Evolutionary conservation across 2,329 filamentous ascomycete genomes (phyloP), one percentile per base, ranked within the genome.

Genomic region (Penicillium sp.): DNA sequence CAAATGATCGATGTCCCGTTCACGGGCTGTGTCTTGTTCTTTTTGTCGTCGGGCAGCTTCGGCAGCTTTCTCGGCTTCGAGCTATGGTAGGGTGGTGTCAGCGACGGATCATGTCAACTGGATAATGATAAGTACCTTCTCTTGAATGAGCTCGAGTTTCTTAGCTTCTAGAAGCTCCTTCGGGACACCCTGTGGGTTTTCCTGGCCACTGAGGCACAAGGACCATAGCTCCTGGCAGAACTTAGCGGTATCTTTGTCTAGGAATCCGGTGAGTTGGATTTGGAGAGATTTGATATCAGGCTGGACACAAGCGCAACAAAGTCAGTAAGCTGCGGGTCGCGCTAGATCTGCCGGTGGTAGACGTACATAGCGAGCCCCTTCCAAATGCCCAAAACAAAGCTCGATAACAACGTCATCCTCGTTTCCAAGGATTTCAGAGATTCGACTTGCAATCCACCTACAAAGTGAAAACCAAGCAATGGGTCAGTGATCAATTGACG

Each of bases 341-440:
- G 11, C 9, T 43, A n/a, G 45, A 46, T 43, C 31, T 46, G 11
- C 45, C 18, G 52, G 24, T 43, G 11, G 34, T 45, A 13, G 43
- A 81, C 89, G 64, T 77, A 96, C 92, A 72, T 84, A 88, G 71
- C 89, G 86, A 18, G 85, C 78, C 45, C 87, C 87, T 70, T 97
- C 92, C 29, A 88, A 72, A 43, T 87, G 72, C 54, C 85, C 85
- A 75, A 84, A 87, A 64, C 83, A 83, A 43, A 97, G 85, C 75
- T 97, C 92, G 61, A 94, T 94, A 3, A 97, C 89, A 46, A 99
- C 91, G 69, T 99, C 94, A 70, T 99, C 94, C 66, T 99, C 94
- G 63, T 84, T 89, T n/a, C 89, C 89, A 40, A 97, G 78, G 45
- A 97, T 93, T 53, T 90, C 88, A 22, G 88, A 89, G 53, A 99